Percentiles rank a stretch among this genome's conserved stretches.
phyloP scores from a whole-genome alignment of 208 protist genomes.

The Trypanosoma brucei region DNA sequence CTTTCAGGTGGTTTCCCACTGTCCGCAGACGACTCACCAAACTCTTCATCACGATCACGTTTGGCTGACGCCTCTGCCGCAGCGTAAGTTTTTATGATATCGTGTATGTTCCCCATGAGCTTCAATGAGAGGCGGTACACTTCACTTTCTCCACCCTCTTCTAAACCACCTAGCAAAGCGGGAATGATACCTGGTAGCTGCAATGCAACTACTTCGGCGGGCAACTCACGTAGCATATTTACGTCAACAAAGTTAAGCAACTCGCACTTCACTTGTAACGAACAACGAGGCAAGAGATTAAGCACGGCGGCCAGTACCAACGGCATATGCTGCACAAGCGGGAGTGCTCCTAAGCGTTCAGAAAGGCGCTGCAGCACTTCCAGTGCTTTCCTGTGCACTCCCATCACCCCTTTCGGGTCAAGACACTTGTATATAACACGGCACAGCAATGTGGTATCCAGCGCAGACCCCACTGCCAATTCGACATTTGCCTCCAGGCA shows the following conservation, averaged over 20 bases:
- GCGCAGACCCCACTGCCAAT: slow-evolving; percentile 27
- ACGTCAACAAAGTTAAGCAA: slow-evolving; percentile 31
- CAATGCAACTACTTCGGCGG: slow-evolving; percentile 22
- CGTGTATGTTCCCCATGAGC: slow-evolving; percentile 24
- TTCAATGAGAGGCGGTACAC: slow-evolving; percentile 43
- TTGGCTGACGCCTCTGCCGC: background rate
- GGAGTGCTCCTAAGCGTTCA: slow-evolving; percentile 2
- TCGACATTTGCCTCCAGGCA: slow-evolving; percentile 25
- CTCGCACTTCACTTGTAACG: slow-evolving; percentile 32
- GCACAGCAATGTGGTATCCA: slow-evolving; percentile 32
- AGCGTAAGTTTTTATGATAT: background rate
- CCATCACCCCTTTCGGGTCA: slow-evolving; percentile 43
- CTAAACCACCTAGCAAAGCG: slow-evolving; percentile 39
- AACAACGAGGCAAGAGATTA: slow-evolving; percentile 31
- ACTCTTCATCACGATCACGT: background rate
- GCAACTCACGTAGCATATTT: slow-evolving; percentile 25
- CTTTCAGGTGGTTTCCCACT: too few species aligned
- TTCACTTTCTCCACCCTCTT: slow-evolving; percentile 50
- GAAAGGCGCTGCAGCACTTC: slow-evolving; percentile 29
- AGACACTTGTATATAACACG: slow-evolving; percentile 39
- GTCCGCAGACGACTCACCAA: background rate
- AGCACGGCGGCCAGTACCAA: slow-evolving; percentile 28
- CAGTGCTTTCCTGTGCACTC: slow-evolving; percentile 69
- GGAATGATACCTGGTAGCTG: slow-evolving; percentile 35
- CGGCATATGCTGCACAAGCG: slow-evolving; percentile 21